These are phyloP conservation scores for Epicoccum nigrum DNA, from an alignment of 2,329 filamentous ascomycete genomes.

Conservation along the genomic window DNA sequence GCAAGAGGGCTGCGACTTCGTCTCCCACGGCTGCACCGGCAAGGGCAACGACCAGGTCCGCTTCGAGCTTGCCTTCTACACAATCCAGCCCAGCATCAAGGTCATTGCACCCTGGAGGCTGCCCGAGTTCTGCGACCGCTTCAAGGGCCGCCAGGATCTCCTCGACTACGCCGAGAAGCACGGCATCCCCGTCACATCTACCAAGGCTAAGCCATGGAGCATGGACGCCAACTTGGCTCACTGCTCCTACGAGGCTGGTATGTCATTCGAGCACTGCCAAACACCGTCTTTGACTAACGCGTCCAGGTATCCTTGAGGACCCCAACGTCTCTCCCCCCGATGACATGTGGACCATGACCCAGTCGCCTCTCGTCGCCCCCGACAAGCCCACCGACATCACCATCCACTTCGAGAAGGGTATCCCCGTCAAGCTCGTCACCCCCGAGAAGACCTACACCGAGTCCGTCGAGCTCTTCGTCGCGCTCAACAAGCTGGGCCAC, in stretches of 20 bases:
- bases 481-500: slow-evolving; percentile 73
- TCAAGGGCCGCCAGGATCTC: slow-evolving; percentile 74
- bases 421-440: slow-evolving; percentile 71
- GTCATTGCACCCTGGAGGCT: slow-evolving; percentile 78
- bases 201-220: slow-evolving; percentile 66
- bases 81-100: slow-evolving; percentile 68
- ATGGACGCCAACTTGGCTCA: slow-evolving; percentile 74
- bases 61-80: slow-evolving; percentile 68
- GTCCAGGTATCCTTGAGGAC: slow-evolving; percentile 65
- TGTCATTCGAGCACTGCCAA: neutral
- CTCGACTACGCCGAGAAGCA: slow-evolving; percentile 72
- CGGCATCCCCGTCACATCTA: slow-evolving; percentile 74
- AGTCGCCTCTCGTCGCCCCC: slow-evolving; percentile 72
- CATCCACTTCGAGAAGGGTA: slow-evolving; percentile 73
- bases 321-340: slow-evolving; percentile 68
- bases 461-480: slow-evolving; percentile 73
- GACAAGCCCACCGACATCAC: slow-evolving; percentile 74
- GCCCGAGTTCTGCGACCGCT: slow-evolving; percentile 72
- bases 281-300: slow-evolving; percentile 2
- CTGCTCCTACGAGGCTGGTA: slow-evolving; percentile 78
- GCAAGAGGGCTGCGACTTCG: slow-evolving; percentile 63
- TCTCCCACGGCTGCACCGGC: slow-evolving; percentile 55
- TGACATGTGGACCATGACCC: slow-evolving; percentile 81
- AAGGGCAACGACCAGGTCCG: slow-evolving; percentile 69
- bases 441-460: slow-evolving; percentile 67